phyloP scores from a whole-genome alignment of 192 early-diverging fungal genomes.

The Podila epicladia region DNA sequence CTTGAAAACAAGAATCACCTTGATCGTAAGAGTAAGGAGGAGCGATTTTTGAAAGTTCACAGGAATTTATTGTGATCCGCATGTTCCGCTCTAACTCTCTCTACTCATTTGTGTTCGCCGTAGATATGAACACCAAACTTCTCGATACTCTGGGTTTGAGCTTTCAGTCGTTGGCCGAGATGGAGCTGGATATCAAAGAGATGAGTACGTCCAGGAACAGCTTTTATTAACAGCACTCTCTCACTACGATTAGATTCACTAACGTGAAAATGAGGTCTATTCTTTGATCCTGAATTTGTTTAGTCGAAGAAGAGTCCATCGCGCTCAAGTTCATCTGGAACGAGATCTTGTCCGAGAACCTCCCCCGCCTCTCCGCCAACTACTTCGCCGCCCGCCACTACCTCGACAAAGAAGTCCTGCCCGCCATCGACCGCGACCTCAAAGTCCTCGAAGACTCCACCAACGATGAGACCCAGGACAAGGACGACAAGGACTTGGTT shows the following conservation, averaged over 20 bases:
- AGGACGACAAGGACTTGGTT: slow-evolving; percentile 39
- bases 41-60: neutral
- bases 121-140: slow-evolving; percentile 23
- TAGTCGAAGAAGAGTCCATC: slow-evolving; percentile 59
- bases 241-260: neutral
- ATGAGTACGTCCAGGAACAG: slow-evolving; percentile 17
- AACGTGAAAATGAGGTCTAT: neutral
- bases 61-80: no score
- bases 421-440: slow-evolving; percentile 63
- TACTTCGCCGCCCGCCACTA: slow-evolving; percentile 72
- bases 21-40: slow-evolving; percentile 23
- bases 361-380: slow-evolving; percentile 65
- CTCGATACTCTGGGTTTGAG: slow-evolving; percentile 32
- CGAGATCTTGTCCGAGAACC: slow-evolving; percentile 70
- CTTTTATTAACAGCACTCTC: neutral
- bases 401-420: slow-evolving; percentile 63
- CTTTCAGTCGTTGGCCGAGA: slow-evolving; percentile 36
- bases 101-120: neutral
- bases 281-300: no score
- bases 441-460: slow-evolving; percentile 47
- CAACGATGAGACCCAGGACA: slow-evolving; percentile 3
- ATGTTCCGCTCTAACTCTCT: neutral
- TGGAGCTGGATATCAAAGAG: slow-evolving; percentile 51
- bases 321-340: slow-evolving; percentile 72
- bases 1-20: slow-evolving; percentile 58